A percentile compares a stretch with the other conserved stretches of the same genome.
These are phyloP conservation scores for Lentinula sp. DNA, from an alignment of 768 basidiomycete species.

Conservation along the genomic window DNA sequence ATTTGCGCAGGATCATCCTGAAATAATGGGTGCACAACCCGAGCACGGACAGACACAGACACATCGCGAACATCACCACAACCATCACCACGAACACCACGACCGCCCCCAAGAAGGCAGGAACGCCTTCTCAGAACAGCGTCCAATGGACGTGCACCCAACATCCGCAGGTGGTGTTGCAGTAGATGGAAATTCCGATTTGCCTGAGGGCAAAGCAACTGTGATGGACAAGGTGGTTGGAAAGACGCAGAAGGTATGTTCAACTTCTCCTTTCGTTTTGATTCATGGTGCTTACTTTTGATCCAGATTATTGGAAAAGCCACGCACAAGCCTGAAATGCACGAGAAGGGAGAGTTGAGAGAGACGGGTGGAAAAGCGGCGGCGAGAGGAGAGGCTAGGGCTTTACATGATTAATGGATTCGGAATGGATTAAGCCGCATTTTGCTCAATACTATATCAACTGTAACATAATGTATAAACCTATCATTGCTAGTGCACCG, in stretches of 20 bases:
- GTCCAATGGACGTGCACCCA: slow-evolving; percentile 31
- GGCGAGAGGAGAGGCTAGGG: slow-evolving; percentile 30
- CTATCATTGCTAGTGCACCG: no score
- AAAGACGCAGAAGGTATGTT: slow-evolving; percentile 48
- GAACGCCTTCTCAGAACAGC: slow-evolving; percentile 23
- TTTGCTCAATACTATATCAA: not conserved
- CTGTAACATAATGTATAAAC: no score
- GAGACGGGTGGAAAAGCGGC: slow-evolving; percentile 48
- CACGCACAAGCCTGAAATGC: slow-evolving; percentile 38
- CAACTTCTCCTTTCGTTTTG: not conserved
- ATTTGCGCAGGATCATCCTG: slow-evolving; percentile 1
- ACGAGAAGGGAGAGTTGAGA: slow-evolving; percentile 53
- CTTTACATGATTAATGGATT: slow-evolving; percentile 30
- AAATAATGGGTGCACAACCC: not conserved
- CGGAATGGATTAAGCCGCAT: not conserved
- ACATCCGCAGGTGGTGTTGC: slow-evolving; percentile 30
- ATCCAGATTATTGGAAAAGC: slow-evolving; percentile 45
- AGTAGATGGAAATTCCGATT: slow-evolving; percentile 22
- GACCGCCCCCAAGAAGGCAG: slow-evolving; percentile 5
- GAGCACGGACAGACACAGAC: not conserved
- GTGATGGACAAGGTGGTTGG: slow-evolving; percentile 51
- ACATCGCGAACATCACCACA: not conserved
- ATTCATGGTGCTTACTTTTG: not conserved
- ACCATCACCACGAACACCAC: not conserved
- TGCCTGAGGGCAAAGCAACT: slow-evolving; percentile 33